Base-by-base conservation (phyloP, 176 grass and related monocot genomes). In the Phragmites australis region DNA sequence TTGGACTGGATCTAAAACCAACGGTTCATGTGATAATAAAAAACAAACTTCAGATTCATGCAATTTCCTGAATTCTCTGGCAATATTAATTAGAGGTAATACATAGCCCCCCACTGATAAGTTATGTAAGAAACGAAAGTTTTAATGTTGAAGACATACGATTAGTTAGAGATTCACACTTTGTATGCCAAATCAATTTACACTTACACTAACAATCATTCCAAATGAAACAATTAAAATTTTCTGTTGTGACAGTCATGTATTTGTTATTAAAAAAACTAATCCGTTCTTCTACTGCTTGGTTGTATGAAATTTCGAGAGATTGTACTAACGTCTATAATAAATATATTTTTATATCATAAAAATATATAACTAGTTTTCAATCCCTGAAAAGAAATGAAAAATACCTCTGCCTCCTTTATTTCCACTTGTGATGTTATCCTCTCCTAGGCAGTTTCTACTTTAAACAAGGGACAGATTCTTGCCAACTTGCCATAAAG, bases 381-480 rank as follows among this genome's bases (percentile, higher is more conserved):
- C 12, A 34, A 21, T 0, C 70, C 48, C 10, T 39, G 1, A 22
- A 53, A 73, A 14, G 26, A 73, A 72, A 52, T 54, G 31, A 73
- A 53, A 73, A 39, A 19, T 39, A 37, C 0, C 8, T 72, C 42
- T 71, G 17, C 45, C 46, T 53, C 47, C 27, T 19, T 71, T 71
- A 25, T 71, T 71, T 72, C 19, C 70, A 34, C 17, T 73, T 53
- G 4, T 37, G 48, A 73, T 72, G 9, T n/a, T 72, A 37, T 37
- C 31, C 29, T 11, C 74, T 9, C 39, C 21, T 58, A 44, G 39
- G 15, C 43, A 37, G 47, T 75, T 65, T 68, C 49, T 56, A 56
- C 64, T 68, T 80, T 31, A 29, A 67, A 56, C 32, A 42, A 15
- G 40, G 78, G 34, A 29, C 34, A 80, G 2, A 68, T 63, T 49